Conservation (phyloP, 768 basidiomycete genomes). For the Cystoderma amianthinum region DNA sequence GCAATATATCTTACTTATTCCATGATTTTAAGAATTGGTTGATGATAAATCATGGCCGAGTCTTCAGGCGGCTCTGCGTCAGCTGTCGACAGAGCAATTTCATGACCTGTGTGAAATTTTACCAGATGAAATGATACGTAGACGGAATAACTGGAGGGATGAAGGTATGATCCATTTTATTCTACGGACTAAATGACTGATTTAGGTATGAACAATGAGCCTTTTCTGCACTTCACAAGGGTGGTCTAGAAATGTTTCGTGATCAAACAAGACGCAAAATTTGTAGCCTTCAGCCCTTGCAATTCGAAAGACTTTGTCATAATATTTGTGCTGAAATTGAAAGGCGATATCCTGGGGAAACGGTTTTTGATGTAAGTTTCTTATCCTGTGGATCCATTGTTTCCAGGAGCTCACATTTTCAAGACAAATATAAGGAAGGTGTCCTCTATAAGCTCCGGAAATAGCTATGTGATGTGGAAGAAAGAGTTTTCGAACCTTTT, state of each 20-base stretch:
- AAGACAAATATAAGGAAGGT: too few species aligned
- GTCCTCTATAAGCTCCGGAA: too few species aligned
- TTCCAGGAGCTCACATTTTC: too few species aligned
- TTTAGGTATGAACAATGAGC: neutral
- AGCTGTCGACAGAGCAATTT: neutral
- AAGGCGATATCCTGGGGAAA: too few species aligned
- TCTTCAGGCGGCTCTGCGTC: neutral
- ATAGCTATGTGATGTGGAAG: neutral
- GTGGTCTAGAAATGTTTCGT: neutral
- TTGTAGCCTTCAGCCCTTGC: too few species aligned
- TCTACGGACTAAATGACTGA: neutral
- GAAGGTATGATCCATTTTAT: neutral
- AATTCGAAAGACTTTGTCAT: too few species aligned
- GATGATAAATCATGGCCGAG: neutral
- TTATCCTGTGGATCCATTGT: too few species aligned
- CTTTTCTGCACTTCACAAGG: neutral
- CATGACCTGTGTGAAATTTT: neutral
- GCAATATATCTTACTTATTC: neutral
- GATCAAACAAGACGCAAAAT: neutral
- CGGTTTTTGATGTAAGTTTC: too few species aligned
- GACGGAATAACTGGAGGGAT: neutral
- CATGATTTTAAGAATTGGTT: neutral
- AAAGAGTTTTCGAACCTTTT: neutral
- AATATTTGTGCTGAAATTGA: too few species aligned
- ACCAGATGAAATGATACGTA: neutral